Conservation (phyloP, 2,329 filamentous ascomycete genomes). For the Didymella exigua region DNA sequence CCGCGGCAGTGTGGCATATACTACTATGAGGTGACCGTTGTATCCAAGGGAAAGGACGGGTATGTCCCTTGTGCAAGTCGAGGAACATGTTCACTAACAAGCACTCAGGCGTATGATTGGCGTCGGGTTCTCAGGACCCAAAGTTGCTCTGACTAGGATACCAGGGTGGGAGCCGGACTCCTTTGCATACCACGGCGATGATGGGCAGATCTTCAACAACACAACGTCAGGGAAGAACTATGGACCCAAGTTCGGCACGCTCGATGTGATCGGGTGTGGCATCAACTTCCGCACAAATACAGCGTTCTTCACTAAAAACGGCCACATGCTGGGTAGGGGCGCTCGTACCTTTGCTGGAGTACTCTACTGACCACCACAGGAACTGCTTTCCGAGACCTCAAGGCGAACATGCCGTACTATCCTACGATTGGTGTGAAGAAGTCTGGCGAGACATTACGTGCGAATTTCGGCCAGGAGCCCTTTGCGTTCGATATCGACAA, state of each 20-base stretch:
- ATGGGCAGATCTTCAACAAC: slow-evolving; percentile 67
- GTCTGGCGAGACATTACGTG: slow-evolving; percentile 62
- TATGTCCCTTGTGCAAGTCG: slow-evolving; percentile 43
- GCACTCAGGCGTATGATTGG: slow-evolving; percentile 53
- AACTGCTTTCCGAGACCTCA: slow-evolving; percentile 71
- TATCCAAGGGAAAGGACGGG: slow-evolving; percentile 71
- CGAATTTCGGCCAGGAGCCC: slow-evolving; percentile 70
- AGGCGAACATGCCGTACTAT: slow-evolving; percentile 65
- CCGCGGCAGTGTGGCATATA: slow-evolving; percentile 90
- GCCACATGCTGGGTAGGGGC: slow-evolving; percentile 59
- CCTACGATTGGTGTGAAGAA: slow-evolving; percentile 72
- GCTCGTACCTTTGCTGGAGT: background rate
- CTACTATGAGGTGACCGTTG: slow-evolving; percentile 80
- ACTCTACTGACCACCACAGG: slow-evolving; percentile 55
- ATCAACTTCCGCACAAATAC: slow-evolving; percentile 66
- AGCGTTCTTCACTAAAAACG: slow-evolving; percentile 71
- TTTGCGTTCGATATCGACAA: slow-evolving; percentile 92
- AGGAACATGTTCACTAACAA: slow-evolving; percentile 27
- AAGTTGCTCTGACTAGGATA: slow-evolving; percentile 64
- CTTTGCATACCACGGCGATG: slow-evolving; percentile 71
- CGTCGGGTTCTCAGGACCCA: slow-evolving; percentile 65
- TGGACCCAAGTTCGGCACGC: slow-evolving; percentile 63
- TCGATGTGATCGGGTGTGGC: slow-evolving; percentile 68
- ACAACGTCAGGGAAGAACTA: slow-evolving; percentile 63
- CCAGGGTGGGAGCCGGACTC: slow-evolving; percentile 70